Evolutionary conservation across 2,329 filamentous ascomycete species (phyloP).

Genomic region (Davidsoniella australis): DNA sequence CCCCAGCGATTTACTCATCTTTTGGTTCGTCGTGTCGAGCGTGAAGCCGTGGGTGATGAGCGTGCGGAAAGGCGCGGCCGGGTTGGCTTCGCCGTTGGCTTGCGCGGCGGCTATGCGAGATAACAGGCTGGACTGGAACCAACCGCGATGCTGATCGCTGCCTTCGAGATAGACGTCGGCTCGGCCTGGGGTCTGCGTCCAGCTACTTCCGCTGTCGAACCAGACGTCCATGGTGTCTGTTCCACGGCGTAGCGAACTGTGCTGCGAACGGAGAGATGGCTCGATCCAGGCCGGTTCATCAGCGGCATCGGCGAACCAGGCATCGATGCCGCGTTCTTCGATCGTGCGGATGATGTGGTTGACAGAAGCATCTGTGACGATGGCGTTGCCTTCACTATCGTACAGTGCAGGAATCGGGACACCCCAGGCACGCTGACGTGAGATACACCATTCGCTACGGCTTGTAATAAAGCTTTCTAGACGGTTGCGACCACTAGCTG

Average conservation of each 20-base stretch:
- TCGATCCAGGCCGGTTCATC: conserved; percentile 68
- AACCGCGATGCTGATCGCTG: conserved; percentile 88
- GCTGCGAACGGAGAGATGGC: conserved; percentile 31
- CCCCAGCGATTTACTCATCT: conserved; percentile 96
- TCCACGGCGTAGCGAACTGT: conserved; percentile 50
- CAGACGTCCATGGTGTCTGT: conserved; percentile 98
- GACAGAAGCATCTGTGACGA: conserved; percentile 66
- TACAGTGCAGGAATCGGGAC: conserved; percentile 90
- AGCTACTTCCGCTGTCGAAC: conserved; percentile 96
- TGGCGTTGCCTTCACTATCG: conserved; percentile 50
- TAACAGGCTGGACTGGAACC: conserved; percentile 93
- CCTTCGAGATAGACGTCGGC: conserved; percentile 90
- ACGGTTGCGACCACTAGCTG: conserved; percentile 53
- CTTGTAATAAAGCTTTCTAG: conserved; percentile 75
- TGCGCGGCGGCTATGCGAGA: conserved; percentile 49
- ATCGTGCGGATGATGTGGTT: conserved; percentile 72
- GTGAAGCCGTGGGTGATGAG: conserved; percentile 95
- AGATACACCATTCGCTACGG: conserved; percentile 95
- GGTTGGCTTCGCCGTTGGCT: neutral
- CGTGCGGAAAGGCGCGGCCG: conserved; percentile 57
- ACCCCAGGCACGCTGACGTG: conserved; percentile 86
- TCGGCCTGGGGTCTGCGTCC: conserved; percentile 41
- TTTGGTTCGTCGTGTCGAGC: conserved; percentile 74
- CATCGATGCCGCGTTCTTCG: conserved; percentile 61
- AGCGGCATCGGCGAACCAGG: conserved; percentile 77